phyloP scores from a whole-genome alignment of 1,284 basidiomycete genomes.

The Melanopsichium pennsylvanicum region DNA sequence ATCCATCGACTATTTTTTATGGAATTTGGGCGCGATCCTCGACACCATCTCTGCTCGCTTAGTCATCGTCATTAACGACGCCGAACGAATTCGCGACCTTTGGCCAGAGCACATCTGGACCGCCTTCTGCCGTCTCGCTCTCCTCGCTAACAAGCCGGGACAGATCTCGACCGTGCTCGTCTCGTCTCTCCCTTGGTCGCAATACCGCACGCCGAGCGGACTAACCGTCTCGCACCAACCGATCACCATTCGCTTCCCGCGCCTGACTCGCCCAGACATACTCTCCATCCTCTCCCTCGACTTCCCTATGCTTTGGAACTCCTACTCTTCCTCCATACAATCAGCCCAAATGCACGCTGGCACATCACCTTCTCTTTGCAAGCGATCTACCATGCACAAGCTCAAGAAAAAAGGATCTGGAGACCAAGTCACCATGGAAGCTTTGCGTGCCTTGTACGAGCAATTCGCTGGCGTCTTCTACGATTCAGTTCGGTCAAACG shows the following conservation, averaged over 20 bases:
- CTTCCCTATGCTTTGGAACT: constrained; percentile 22
- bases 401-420: constrained; percentile 17
- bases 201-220: constrained; percentile 45
- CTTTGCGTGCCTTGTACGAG: constrained; percentile 27
- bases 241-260: constrained; percentile 43
- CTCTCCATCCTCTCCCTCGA: constrained; percentile 42
- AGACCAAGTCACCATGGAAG: constrained; percentile 8
- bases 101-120: constrained; percentile 61
- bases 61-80: constrained; percentile 49
- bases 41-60: constrained; percentile 11
- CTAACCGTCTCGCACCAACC: constrained; percentile 46
- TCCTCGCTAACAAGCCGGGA: constrained; percentile 32
- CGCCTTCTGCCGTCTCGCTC: constrained; percentile 44
- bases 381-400: constrained; percentile 1
- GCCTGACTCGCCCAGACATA: constrained; percentile 40
- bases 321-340: constrained; percentile 24
- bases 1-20: constrained; percentile 42
- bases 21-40: constrained; percentile 16
- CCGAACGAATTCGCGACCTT: constrained; percentile 55
- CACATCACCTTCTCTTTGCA: constrained; percentile 21
- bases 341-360: constrained; percentile 35
- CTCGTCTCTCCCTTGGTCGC: constrained; percentile 49
- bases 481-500: constrained; percentile 48
- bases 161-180: constrained; percentile 39
- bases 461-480: constrained; percentile 50